Evolutionary conservation across 2,329 filamentous ascomycete genomes (phyloP).

Genomic region (Claviceps pazoutovae): DNA sequence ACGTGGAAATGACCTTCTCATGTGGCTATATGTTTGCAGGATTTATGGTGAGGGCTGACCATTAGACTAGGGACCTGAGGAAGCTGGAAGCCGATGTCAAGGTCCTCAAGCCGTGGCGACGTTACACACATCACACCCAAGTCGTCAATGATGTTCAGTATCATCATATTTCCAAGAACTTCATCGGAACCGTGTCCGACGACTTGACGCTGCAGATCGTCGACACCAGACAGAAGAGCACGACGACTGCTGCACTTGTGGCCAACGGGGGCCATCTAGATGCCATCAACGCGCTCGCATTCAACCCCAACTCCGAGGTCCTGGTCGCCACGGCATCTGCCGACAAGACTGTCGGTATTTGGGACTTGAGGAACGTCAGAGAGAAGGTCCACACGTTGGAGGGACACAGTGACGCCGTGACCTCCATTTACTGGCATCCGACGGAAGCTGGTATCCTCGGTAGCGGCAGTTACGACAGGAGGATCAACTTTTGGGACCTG

Average conservation of each 20-base stretch:
- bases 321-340: constrained; percentile 85
- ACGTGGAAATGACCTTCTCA: constrained; percentile 15
- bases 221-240: constrained; percentile 60
- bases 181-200: constrained; percentile 89
- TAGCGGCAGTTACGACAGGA: constrained; percentile 81
- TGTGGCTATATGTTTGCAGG: neutral
- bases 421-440: constrained; percentile 89
- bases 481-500: constrained; percentile 94
- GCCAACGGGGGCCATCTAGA: constrained; percentile 68
- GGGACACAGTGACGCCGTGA: constrained; percentile 79
- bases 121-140: constrained; percentile 76
- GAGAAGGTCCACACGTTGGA: constrained; percentile 82
- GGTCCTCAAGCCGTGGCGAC: constrained; percentile 54
- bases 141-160: constrained; percentile 97
- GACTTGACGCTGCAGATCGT: constrained; percentile 87
- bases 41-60: neutral
- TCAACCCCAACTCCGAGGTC: constrained; percentile 84
- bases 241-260: constrained; percentile 52
- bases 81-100: constrained; percentile 57
- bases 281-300: constrained; percentile 90
- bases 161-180: constrained; percentile 70
- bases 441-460: constrained; percentile 78
- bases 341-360: constrained; percentile 88
- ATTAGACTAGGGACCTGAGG: constrained; percentile 56
- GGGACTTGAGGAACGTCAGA: constrained; percentile 86